phyloP scores from a whole-genome alignment of 192 early-diverging fungal genomes.

The Allomyces macrogynus region DNA sequence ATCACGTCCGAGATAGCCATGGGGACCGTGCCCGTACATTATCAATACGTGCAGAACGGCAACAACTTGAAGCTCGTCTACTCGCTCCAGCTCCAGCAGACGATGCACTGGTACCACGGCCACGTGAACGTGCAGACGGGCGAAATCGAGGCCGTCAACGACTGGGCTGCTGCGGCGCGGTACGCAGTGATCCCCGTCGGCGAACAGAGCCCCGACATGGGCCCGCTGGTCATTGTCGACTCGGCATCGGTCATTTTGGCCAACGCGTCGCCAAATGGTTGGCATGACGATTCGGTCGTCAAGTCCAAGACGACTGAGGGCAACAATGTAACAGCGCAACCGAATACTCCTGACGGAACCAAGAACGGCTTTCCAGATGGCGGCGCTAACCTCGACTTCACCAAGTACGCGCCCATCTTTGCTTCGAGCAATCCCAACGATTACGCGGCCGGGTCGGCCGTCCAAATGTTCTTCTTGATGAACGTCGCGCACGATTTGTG shows the following conservation, averaged over 20 bases:
- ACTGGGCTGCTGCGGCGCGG: conserved; percentile 61
- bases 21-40: too few relatives aligned
- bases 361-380: background rate
- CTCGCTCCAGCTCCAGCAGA: conserved; percentile 43
- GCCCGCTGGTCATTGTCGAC: conserved; percentile 28
- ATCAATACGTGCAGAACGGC: too few relatives aligned
- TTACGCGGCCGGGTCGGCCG: conserved; percentile 55
- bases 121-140: conserved; percentile 41
- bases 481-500: conserved; percentile 71
- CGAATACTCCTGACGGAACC: conserved; percentile 48
- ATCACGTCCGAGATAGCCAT: too few relatives aligned
- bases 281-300: conserved; percentile 10
- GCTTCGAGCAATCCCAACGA: conserved; percentile 27
- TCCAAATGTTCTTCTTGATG: conserved; percentile 31
- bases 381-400: conserved; percentile 8
- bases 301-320: conserved; percentile 52
- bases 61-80: too few relatives aligned
- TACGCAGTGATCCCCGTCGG: conserved; percentile 70
- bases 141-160: conserved; percentile 42
- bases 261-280: conserved; percentile 46
- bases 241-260: conserved; percentile 24
- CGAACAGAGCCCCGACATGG: conserved; percentile 39
- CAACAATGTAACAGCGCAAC: conserved; percentile 83
- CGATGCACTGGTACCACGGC: conserved; percentile 60
- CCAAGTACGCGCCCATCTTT: conserved; percentile 26